Evolutionary conservation across 148 eudicot species (phyloP).

Genomic region (Silene uniflora): DNA sequence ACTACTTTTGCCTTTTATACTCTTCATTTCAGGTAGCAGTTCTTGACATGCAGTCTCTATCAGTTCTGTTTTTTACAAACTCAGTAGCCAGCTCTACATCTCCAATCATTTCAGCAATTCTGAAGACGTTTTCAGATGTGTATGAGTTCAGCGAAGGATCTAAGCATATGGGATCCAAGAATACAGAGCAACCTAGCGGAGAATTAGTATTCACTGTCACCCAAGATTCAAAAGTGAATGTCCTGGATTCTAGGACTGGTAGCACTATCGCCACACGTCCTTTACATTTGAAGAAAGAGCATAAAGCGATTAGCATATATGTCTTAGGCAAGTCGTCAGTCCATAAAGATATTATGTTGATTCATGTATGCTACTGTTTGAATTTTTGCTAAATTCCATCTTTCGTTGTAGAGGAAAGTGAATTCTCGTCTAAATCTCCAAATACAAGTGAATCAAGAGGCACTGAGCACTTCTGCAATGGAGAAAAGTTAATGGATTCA

Average conservation of each 20-base stretch:
- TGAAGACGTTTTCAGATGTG: slow-evolving; percentile 25
- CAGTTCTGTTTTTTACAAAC: slow-evolving; percentile 48
- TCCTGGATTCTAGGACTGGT: slow-evolving; percentile 46
- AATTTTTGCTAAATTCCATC: slow-evolving; percentile 16
- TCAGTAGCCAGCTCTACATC: slow-evolving; percentile 31
- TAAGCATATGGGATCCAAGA: slow-evolving; percentile 31
- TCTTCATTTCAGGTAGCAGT: slow-evolving; percentile 55
- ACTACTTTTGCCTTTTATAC: not conserved
- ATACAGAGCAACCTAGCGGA: slow-evolving; percentile 33
- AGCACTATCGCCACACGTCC: slow-evolving; percentile 41
- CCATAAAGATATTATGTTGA: slow-evolving; percentile 1
- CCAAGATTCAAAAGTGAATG: slow-evolving; percentile 52
- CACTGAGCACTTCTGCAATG: slow-evolving; percentile 22
- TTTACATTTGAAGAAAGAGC: slow-evolving; percentile 44
- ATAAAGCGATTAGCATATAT: slow-evolving; percentile 56
- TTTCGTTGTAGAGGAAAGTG: slow-evolving; percentile 34
- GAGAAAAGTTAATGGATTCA: slow-evolving; percentile 36
- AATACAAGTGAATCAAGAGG: slow-evolving; percentile 26
- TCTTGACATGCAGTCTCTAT: slow-evolving; percentile 48
- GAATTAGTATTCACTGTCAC: slow-evolving; percentile 50
- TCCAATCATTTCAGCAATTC: slow-evolving; percentile 41
- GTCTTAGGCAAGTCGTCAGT: slow-evolving; percentile 61
- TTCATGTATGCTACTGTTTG: slow-evolving; percentile 4
- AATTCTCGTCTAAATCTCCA: slow-evolving; percentile 18
- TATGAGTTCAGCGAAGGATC: slow-evolving; percentile 31